Base-by-base conservation (phyloP, 169 alveolate species). In the Perkinsus chesapeaki region DNA sequence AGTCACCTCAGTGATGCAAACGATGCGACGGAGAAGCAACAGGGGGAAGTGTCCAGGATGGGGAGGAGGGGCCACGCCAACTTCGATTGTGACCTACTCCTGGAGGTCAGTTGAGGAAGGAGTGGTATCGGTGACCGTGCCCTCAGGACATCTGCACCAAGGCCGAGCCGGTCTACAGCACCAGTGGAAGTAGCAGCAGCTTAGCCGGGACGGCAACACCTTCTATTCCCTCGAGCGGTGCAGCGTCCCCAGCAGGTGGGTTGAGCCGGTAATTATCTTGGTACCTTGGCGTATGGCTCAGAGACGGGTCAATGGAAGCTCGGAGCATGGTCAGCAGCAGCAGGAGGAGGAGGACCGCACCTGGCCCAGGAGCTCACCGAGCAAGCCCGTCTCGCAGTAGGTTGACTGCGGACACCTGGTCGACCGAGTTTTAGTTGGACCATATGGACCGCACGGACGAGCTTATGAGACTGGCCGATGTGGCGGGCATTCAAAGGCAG, bases 401-500 rank as follows among this genome's bases (percentile, higher is more conserved):
- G 37, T 60, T 34, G 37, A 12, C 82, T 5, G 37, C 36, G 1
- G 82, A 12, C 31, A 60, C 82, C 82, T 1, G 3, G 37, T 3
- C 31, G 31, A 20, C 82, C 7, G 37, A 3, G 27, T 16, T 7
- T 60, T 34, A 60, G 82, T 34, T 60, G 82, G 82, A 60, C 82
- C 82, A 60, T 34, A 60, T 60, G 82, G 82, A 60, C 82, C 82
- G 82, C 7, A 60, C 82, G 82, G 82, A 60, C 82, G 82, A 60
- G 82, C 82, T 60, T 34, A 60, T 60, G 7, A 7, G 82, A 0
- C 31, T 60, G 3, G 82, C 82, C 31, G 82, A 60, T 34, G 12
- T 7, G 12, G 82, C 82, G 37, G 82, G 27, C 3, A 27, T 60
- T 7, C 82, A 60, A 12, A 1, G 82, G 23, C 82, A 34, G 3